phyloP scores from a whole-genome alignment of 2,329 filamentous ascomycete genomes.

The Leptographium flavum region DNA sequence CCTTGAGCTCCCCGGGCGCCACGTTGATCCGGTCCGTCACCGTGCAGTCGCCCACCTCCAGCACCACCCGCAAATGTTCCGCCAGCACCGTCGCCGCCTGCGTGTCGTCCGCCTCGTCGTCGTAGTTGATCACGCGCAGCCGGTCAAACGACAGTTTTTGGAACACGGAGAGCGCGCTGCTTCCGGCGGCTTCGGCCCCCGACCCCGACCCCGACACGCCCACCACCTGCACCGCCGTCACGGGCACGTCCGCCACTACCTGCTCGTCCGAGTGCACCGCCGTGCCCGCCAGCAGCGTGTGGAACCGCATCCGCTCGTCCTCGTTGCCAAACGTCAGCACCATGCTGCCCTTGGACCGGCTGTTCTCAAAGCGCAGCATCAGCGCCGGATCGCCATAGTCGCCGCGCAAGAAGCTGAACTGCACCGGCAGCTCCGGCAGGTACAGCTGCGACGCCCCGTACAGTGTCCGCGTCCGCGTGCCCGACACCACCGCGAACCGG shows the following conservation, averaged over 20 bases:
- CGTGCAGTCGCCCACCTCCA: slow-evolving; percentile 62
- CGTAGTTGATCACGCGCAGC: slow-evolving; percentile 58
- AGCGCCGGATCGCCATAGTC: slow-evolving; percentile 57
- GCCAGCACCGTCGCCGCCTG: slow-evolving; percentile 57
- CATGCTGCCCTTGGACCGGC: slow-evolving; percentile 53
- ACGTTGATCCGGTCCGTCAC: slow-evolving; percentile 76
- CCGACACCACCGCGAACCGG: slow-evolving; percentile 64
- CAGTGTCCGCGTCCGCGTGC: slow-evolving; percentile 60
- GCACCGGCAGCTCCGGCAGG: slow-evolving; percentile 49
- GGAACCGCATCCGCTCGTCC: slow-evolving; percentile 56
- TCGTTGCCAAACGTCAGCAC: slow-evolving; percentile 63
- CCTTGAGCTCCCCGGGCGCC: slow-evolving; percentile 55
- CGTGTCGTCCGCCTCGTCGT: slow-evolving; percentile 43
- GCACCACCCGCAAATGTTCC: slow-evolving; percentile 59
- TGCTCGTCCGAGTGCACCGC: slow-evolving; percentile 53
- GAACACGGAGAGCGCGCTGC: slow-evolving; percentile 33
- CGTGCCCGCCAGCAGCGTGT: slow-evolving; percentile 60
- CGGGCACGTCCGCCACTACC: slow-evolving; percentile 53
- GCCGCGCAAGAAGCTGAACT: slow-evolving; percentile 63
- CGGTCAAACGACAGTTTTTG: slow-evolving; percentile 49
- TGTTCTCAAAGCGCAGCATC: slow-evolving; percentile 55
- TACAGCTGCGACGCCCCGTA: slow-evolving; percentile 63
- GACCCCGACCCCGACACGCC: slow-evolving; percentile 40
- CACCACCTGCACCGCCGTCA: slow-evolving; percentile 38
- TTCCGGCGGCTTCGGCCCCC: slow-evolving; percentile 33